Evolutionary conservation across 192 early-diverging fungal genomes (phyloP), one percentile per base, ranked within the genome.

Genomic region (Coemansia sp.): DNA sequence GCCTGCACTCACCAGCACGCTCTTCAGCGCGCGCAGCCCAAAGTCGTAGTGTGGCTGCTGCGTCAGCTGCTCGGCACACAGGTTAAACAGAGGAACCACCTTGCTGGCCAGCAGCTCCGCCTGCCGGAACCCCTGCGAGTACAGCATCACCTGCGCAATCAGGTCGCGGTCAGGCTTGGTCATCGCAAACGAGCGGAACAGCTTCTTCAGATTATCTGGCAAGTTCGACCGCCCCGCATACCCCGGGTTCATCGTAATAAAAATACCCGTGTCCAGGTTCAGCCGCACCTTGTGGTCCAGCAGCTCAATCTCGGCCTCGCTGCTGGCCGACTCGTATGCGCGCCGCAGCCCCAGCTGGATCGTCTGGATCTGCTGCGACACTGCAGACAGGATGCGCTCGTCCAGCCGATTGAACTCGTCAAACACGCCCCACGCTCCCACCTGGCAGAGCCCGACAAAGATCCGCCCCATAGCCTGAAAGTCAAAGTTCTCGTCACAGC

Each of bases 391-490:
- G 54, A 98, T 98, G 53, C 95, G 83, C 83, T 99, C 98, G 69
- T 97, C 95, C 48, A 99, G 77, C 48, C 98, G 91, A 76, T 99
- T 99, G 81, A 99, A 99, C 82, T 99, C 97, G 79, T 98, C 97
- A 72, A 98, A 99, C 81, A 95, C 95, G 58, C 98, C 97, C 96
- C 95, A 98, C 0, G 96, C 98, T 38, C 98, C 98, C 12, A 99
- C 98, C 72, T 95, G 94, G 74, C 90, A 97, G 62, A 99, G 84
- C 57, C 98, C 98, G 62, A 98, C 88, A 73, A 99, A 99, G 60
- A 99, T 99, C 68, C 98, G 92, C 40, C 98, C 98, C 95, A 99
- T 98, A 26, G 98, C 95, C 70, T 98, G 95, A 84, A 98, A 99
- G 79, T 99, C 98, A 83, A 99, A 99, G 65, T 91, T 97, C 82